Base-by-base conservation (phyloP, 176 grass and related monocot genomes). In the Luzula sylvatica region DNA sequence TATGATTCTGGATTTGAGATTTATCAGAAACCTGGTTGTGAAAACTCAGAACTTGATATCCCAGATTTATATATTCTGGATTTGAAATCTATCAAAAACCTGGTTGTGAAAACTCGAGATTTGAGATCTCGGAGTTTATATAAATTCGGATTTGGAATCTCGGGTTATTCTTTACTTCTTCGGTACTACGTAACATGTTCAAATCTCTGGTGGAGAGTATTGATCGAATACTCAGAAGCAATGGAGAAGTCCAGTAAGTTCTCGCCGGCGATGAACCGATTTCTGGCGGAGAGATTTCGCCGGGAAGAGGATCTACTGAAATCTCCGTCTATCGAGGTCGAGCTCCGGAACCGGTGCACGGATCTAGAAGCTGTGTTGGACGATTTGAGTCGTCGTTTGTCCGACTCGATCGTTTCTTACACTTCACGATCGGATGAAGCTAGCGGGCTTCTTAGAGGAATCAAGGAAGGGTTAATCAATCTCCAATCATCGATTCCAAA, bases 341-440 rank as follows among this genome's bases (percentile, higher is more conserved):
- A 90, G 72, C 74, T 92, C 59, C 50, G 59, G 17, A 17, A 14
- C 15, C 58, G 69, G 51, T 98, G 86, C 61, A 56, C 65, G 50
- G 82, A 83, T 80, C 75, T 98, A 11, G 60, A 83, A 65, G 69
- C 74, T 17, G 55, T 52, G 1, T 67, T 92, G 1, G 49, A 53
- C 12, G 66, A 81, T 17, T 61, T 98, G 3, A 65, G 52, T 11
- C 7, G 25, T 21, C 35, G 61, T 11, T 41, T 98, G 0, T 8
- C 46, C 8, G 65, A 50, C 18, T 65, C 68, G 21, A 42, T 78
- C 5, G 14, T 48, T 3, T 23, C 65, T 14, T 87, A 69, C 65
- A 56, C 68, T 5, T 79, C 61, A 3, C 71, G 73, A 24, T 68
- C 60, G 17, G 56, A 68, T 16, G 65, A 68, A 25, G 65, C 69